Evolutionary conservation across 2,329 filamentous ascomycete genomes (phyloP), one percentile per base, ranked within the genome.

Genomic region (Zymoseptoria brevis): DNA sequence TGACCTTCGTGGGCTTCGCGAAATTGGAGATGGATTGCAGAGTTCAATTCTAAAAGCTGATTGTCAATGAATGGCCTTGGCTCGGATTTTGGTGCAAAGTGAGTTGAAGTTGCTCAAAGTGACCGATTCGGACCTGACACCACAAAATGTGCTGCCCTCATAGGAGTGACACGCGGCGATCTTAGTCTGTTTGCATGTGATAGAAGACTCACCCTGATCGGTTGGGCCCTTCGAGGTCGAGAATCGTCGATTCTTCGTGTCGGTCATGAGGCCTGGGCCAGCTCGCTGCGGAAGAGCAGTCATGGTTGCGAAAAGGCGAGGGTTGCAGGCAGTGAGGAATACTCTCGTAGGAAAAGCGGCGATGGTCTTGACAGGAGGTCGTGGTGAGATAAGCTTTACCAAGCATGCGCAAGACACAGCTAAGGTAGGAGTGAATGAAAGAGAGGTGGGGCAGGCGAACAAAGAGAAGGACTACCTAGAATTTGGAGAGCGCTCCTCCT

Each of bases 1-100:
- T 96, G 91, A 60, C 92, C 92, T 75, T 94, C 90, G 76, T 96
- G 92, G 64, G 90, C 89, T 72, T 86, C 85, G 68, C 92, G 88
- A 78, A 96, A 96, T 73, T 95, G 88, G 64, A 87, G 84, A 75
- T 96, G 92, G 71, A 91, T 88, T 73, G 88, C 87, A 69, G 90
- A 96, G 70, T 83, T 85, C 66, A 86, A 81, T 79, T 96, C 90
- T 95, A 72, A 59, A 48, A 30, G 22, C 29, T 16, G 22, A 53
- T 29, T 2, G 61, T 66, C 50, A 64, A 63, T 55, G 35, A 8
- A 29, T 29, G 26, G 26, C 29, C 22, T 19, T 45, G 11, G 13
- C 13, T n/a, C 22, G 16, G 21, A 30, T 24, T 22, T 55, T 45
- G 13, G 21, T 19, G 41, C 35, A 41, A 41, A 41, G 35, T 29